These are phyloP conservation scores for Nemophila menziesii DNA, from an alignment of 257 asterid genomes.

Conservation along the genomic window DNA sequence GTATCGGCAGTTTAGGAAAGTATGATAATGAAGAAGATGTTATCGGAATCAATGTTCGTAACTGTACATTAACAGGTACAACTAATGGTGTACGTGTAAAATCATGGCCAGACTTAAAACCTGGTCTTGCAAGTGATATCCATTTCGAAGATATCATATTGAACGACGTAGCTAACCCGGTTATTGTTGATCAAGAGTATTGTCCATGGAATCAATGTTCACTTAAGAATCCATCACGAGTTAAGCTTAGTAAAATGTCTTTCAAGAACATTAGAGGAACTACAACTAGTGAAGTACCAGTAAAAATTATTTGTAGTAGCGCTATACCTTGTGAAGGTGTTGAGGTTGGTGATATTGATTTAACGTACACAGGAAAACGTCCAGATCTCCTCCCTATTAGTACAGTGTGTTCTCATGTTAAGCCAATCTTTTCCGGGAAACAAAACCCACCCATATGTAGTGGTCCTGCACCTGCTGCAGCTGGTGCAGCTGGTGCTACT, in stretches of 20 bases:
- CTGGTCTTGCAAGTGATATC: neutral
- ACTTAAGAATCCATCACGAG: conserved; percentile 12
- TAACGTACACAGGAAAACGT: conserved; percentile 24
- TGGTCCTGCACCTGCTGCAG: too few species aligned
- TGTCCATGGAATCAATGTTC: conserved; percentile 6
- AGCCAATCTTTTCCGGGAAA: conserved; percentile 27
- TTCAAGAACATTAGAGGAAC: conserved; percentile 31
- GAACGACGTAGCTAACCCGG: conserved; percentile 5
- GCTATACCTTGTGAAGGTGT: conserved; percentile 30
- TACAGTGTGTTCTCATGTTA: conserved; percentile 28
- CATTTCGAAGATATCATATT: conserved; percentile 5
- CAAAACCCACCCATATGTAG: conserved; percentile 26
- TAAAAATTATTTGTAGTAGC: conserved; percentile 31
- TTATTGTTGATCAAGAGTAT: conserved; percentile 11
- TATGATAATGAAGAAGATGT: conserved; percentile 4
- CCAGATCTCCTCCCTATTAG: conserved; percentile 11
- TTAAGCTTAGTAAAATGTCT: conserved; percentile 17
- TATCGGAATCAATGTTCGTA: neutral
- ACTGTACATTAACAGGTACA: conserved; percentile 2
- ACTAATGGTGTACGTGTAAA: conserved; percentile 10
- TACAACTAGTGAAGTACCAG: conserved; percentile 11
- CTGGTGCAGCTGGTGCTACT: too few species aligned
- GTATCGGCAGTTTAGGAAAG: conserved; percentile 11
- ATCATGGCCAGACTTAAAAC: conserved; percentile 9
- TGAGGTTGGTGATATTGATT: conserved; percentile 27